These are phyloP conservation scores for Kodamaea suecica DNA, from an alignment of 1,139 yeast species.

Conservation along the genomic window DNA sequence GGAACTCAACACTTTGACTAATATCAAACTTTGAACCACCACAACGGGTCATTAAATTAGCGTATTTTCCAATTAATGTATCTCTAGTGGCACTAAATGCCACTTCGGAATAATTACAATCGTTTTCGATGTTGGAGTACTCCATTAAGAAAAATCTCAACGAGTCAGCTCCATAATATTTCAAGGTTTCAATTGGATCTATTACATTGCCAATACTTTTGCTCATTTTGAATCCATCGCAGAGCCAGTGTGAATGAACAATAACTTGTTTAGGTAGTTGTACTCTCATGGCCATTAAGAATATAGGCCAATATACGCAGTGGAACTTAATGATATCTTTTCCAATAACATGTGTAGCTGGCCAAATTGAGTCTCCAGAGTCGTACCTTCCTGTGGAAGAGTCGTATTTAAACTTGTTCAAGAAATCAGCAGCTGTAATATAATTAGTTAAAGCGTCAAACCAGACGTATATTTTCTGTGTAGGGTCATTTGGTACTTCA, in stretches of 20 bases:
- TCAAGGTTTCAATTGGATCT: conserved; percentile 68
- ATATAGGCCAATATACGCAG: conserved; percentile 92
- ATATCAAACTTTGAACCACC: conserved; percentile 70
- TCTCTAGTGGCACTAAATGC: conserved; percentile 58
- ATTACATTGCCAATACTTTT: conserved; percentile 94
- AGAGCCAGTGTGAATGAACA: conserved; percentile 94
- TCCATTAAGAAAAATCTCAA: conserved; percentile 74
- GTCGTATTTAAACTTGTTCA: conserved; percentile 22
- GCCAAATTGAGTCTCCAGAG: conserved; percentile 38
- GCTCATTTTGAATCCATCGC: conserved; percentile 89
- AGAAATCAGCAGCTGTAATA: conserved; percentile 70
- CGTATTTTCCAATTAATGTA: conserved; percentile 74
- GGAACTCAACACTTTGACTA: conserved; percentile 36
- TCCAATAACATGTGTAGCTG: conserved; percentile 81
- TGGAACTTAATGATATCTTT: conserved; percentile 90
- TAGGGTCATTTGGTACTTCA: conserved; percentile 73
- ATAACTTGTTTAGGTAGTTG: conserved; percentile 69
- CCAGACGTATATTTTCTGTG: conserved; percentile 92
- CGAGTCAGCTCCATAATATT: conserved; percentile 67
- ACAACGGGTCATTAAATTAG: conserved; percentile 71
- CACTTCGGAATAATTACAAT: conserved; percentile 72
- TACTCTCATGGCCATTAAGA: conserved; percentile 76
- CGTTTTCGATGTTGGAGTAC: conserved; percentile 70
- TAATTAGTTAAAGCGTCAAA: conserved; percentile 91
- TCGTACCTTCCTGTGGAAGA: conserved; percentile 5